Evolutionary conservation across 192 early-diverging fungal genomes (phyloP).

Genomic region (Coemansia sp.): DNA sequence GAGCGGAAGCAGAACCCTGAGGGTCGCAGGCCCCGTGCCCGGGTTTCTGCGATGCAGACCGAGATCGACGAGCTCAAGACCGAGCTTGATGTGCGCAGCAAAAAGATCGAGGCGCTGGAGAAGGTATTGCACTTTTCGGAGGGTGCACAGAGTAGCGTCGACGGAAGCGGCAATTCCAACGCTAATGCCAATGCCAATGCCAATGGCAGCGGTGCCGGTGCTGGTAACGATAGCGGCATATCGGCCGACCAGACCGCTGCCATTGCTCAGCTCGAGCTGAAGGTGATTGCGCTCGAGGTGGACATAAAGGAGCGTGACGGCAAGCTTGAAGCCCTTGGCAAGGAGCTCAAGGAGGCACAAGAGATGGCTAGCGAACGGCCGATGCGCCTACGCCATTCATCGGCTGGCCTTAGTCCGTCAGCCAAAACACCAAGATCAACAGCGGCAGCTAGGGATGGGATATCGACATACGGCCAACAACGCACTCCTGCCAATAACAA

Average conservation of each 20-base stretch:
- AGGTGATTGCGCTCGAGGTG: slow-evolving; percentile 30
- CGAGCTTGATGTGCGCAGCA: slow-evolving; percentile 24
- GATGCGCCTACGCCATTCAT: slow-evolving; percentile 51
- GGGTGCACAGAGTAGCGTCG: not conserved
- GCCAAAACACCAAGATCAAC: not conserved
- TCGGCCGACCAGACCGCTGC: slow-evolving; percentile 6
- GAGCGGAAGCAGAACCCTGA: slow-evolving; percentile 54
- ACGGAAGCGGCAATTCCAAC: not conserved
- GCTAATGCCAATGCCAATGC: too few relatives aligned
- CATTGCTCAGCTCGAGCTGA: slow-evolving; percentile 45
- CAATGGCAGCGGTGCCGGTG: too few relatives aligned
- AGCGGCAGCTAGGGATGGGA: not conserved
- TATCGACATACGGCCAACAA: not conserved
- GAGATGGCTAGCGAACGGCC: slow-evolving; percentile 40
- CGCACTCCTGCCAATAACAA: not conserved
- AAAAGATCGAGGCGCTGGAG: slow-evolving; percentile 35
- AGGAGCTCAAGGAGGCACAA: slow-evolving; percentile 24
- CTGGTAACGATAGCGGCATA: slow-evolving; percentile 2
- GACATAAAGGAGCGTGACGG: slow-evolving; percentile 23
- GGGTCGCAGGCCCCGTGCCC: slow-evolving; percentile 34
- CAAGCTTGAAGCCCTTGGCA: slow-evolving; percentile 12
- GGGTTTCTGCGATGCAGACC: slow-evolving; percentile 25
- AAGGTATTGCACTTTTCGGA: slow-evolving; percentile 26
- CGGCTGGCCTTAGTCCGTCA: slow-evolving; percentile 9
- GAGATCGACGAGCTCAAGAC: slow-evolving; percentile 42